These are phyloP conservation scores for Euphorbia pulcherrima DNA, from an alignment of 345 rosid species.

Conservation along the genomic window DNA sequence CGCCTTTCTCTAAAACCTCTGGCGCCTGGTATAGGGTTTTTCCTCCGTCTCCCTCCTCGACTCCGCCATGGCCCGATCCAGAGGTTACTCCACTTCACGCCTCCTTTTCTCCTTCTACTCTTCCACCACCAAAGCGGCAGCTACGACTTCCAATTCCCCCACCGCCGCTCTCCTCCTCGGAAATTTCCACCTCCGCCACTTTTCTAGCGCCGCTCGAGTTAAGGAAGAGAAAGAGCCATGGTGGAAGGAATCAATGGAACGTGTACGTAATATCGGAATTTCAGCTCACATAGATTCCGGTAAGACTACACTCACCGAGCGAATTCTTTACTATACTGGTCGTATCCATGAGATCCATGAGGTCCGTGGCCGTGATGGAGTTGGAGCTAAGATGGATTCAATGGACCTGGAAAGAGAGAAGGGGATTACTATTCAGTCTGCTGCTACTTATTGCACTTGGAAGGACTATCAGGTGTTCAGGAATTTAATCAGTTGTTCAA, in stretches of 20 bases:
- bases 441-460: constrained; percentile 97
- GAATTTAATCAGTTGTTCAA: not conserved
- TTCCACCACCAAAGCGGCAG: not conserved
- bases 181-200: constrained; percentile 51
- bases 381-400: constrained; percentile 98
- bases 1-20: not conserved
- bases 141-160: constrained; percentile 33
- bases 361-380: constrained; percentile 93
- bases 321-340: constrained; percentile 84
- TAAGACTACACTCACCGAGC: constrained; percentile 92
- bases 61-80: constrained; percentile 25
- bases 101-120: constrained; percentile 18
- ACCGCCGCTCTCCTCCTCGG: constrained; percentile 55
- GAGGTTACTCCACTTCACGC: constrained; percentile 19
- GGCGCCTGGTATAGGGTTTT: constrained; percentile 1
- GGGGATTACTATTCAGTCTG: constrained; percentile 98
- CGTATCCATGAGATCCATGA: constrained; percentile 98
- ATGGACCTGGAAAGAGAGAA: constrained; percentile 99
- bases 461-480: constrained; percentile 66
- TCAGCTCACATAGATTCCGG: constrained; percentile 99
- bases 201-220: constrained; percentile 69
- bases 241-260: constrained; percentile 98
- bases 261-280: constrained; percentile 87
- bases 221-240: constrained; percentile 80
- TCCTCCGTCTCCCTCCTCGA: not conserved